These are phyloP conservation scores for Globisporangium sylvaticum DNA, from an alignment of 352 stramenopile species.

Conservation along the genomic window DNA sequence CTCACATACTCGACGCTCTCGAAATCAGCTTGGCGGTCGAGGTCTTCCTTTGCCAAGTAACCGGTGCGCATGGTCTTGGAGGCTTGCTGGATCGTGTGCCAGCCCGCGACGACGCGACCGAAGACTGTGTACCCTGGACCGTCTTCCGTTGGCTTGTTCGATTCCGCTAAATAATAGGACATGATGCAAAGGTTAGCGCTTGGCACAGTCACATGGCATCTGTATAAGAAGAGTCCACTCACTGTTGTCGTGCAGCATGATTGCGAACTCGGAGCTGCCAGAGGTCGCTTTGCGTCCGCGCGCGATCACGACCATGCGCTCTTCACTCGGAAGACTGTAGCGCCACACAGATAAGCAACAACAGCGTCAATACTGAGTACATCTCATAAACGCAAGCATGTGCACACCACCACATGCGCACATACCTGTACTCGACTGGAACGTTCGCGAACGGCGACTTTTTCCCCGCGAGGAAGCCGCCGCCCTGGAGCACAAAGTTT, in stretches of 20 bases:
- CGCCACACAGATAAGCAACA: neutral
- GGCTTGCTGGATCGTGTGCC: slow-evolving; percentile 73
- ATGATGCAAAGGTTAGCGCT: neutral
- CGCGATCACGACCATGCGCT: slow-evolving; percentile 82
- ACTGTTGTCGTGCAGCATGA: slow-evolving; percentile 85
- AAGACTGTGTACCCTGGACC: slow-evolving; percentile 79
- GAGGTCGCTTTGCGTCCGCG: slow-evolving; percentile 63
- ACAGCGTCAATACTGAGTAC: neutral
- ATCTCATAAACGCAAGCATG: neutral
- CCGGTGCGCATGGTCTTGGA: slow-evolving; percentile 67
- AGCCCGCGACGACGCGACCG: slow-evolving; percentile 69
- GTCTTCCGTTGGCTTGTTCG: slow-evolving; percentile 57
- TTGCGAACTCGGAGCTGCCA: slow-evolving; percentile 78
- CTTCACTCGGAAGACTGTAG: slow-evolving; percentile 56
- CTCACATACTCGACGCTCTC: slow-evolving; percentile 69
- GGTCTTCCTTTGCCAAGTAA: slow-evolving; percentile 68
- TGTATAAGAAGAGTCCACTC: slow-evolving; percentile 7
- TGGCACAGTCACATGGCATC: neutral
- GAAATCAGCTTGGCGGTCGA: slow-evolving; percentile 59
- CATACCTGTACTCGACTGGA: slow-evolving; percentile 70
- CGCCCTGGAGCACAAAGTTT: slow-evolving; percentile 76
- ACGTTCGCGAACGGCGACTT: slow-evolving; percentile 61
- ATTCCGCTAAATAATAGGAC: slow-evolving; percentile 17
- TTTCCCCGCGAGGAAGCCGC: slow-evolving; percentile 70
- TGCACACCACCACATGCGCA: neutral